Evolutionary conservation across 1,284 basidiomycete species (phyloP), one percentile per base, ranked within the genome.

Genomic region (Ceratobasidium theobromae): DNA sequence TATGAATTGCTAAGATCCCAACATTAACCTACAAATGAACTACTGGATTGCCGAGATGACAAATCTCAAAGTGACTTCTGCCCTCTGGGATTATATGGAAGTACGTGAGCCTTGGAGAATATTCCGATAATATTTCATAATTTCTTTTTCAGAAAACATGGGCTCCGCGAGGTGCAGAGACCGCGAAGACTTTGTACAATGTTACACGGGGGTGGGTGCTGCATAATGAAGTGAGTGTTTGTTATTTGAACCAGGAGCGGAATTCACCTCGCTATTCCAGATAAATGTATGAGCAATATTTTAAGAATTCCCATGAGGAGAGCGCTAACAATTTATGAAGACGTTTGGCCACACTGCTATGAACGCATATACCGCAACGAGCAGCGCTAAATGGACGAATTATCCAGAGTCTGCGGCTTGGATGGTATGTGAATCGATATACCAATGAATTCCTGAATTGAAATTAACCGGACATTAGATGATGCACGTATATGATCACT

Each of bases 21-120:
- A 90, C 69, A 87, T 90, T 68, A 90, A 90, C 70, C 78, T 86
- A 43, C 88, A 90, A 73, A 89, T 88, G 88, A 89, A 89, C 72
- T 88, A 89, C 72, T 90, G 88, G 88, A 79, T 79, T 65, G 86
- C 87, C 3, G 87, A 89, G 71, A 82, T 84, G 76, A 86, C 84
- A 6, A 82, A 83, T 68, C 76, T 89, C 69, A 78, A 87, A 69
- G 81, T 87, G 16, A 79, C 81, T 1, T 71, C 75, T 16, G 78
- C 86, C 0, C 71, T 89, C 23, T 90, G 86, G 70, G 77, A 89
- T 71, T 89, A 87, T 69, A 80, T 90, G 48, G 81, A 88, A 79
- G 87, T 87, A 51, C 12, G 73, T n/a, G n/a, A n/a, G n/a, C n/a
- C n/a, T n/a, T n/a, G n/a, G n/a, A n/a, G n/a, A n/a, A n/a, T n/a